Conservation (phyloP, 1,284 basidiomycete genomes). For the Rhodotorula sp. region DNA sequence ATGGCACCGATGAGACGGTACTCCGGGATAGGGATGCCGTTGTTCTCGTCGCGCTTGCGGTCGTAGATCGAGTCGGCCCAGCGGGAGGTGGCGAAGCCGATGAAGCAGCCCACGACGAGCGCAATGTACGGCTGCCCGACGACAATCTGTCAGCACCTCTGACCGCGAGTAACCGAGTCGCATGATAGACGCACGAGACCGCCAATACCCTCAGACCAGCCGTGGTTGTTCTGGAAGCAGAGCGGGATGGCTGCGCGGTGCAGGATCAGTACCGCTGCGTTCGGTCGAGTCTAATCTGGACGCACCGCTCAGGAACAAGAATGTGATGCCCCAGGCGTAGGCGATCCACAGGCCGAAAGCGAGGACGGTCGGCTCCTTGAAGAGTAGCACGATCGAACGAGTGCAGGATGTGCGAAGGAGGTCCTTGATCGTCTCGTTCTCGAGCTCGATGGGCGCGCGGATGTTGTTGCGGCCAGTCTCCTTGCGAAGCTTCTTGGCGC, state of each 20-base stretch:
- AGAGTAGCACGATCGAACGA: slow-evolving; percentile 47
- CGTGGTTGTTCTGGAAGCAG: slow-evolving; percentile 49
- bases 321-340: slow-evolving; percentile 36
- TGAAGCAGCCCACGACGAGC: slow-evolving; percentile 47
- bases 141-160: too few species aligned
- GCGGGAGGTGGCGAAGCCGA: slow-evolving; percentile 42
- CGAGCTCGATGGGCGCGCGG: slow-evolving; percentile 49
- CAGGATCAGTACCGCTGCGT: too few species aligned
- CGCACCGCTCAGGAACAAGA: slow-evolving; percentile 45
- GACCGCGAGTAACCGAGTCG: too few species aligned
- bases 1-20: slow-evolving; percentile 41
- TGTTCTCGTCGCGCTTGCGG: slow-evolving; percentile 31
- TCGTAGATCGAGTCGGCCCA: slow-evolving; percentile 46
- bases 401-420: slow-evolving; percentile 48
- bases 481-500: slow-evolving; percentile 48
- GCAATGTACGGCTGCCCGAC: slow-evolving; percentile 44
- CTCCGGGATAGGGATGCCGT: slow-evolving; percentile 31
- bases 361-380: slow-evolving; percentile 49
- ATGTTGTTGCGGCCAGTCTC: slow-evolving; percentile 49
- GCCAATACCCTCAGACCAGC: slow-evolving; percentile 49
- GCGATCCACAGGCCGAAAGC: slow-evolving; percentile 48
- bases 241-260: slow-evolving; percentile 46
- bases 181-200: slow-evolving; percentile 37
- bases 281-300: too few species aligned
- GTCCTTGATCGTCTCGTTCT: slow-evolving; percentile 48